Percentiles rank a stretch among this genome's conserved stretches.
phyloP scores from a whole-genome alignment of 345 rosid species.

The Sisymbrium irio region DNA sequence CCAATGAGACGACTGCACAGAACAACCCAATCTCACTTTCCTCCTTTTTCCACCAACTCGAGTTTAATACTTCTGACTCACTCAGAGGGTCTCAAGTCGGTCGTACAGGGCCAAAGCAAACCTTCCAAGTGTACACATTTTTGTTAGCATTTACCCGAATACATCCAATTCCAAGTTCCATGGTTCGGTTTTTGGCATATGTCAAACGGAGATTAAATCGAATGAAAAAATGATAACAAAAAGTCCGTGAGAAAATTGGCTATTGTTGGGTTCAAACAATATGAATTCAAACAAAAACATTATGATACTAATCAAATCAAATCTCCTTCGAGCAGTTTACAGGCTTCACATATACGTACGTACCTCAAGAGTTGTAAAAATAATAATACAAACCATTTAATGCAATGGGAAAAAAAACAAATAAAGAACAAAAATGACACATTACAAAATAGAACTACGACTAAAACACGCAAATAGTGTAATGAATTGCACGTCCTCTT shows the following conservation, averaged over 20 bases:
- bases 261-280: not conserved
- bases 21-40: slow-evolving; percentile 36
- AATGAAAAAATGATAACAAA: not conserved
- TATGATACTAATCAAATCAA: slow-evolving; percentile 8
- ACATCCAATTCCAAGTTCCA: not conserved
- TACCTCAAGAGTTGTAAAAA: not conserved
- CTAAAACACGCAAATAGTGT: slow-evolving; percentile 2
- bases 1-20: slow-evolving; percentile 22
- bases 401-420: not conserved
- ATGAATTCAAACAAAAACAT: too few relatives aligned
- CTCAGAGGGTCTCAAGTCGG: slow-evolving; percentile 7
- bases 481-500: slow-evolving; percentile 7
- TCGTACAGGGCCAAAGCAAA: not conserved
- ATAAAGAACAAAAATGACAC: not conserved
- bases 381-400: slow-evolving; percentile 18
- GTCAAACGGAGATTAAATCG: not conserved
- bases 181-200: not conserved
- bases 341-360: slow-evolving; percentile 25
- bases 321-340: slow-evolving; percentile 9
- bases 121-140: too few relatives aligned
- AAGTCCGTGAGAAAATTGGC: not conserved
- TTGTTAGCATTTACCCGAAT: not conserved
- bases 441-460: slow-evolving; percentile 3
- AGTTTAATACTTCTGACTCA: not conserved
- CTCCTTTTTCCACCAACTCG: slow-evolving; percentile 11